Evolutionary conservation across 2,329 filamentous ascomycete genomes (phyloP).

Genomic region (Fusarium algeriense): DNA sequence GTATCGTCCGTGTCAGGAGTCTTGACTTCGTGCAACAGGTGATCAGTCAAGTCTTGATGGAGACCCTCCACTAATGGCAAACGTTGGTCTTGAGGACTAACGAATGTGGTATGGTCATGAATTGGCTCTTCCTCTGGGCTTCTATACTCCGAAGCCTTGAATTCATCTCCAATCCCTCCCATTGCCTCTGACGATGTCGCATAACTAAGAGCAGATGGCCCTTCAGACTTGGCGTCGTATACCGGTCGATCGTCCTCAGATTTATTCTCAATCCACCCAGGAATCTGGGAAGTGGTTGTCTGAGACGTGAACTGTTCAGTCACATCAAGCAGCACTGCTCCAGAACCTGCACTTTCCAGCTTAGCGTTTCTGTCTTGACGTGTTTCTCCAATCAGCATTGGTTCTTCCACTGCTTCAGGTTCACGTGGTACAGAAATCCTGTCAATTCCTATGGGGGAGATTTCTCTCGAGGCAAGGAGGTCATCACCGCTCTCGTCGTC

Average conservation of each 20-base stretch:
- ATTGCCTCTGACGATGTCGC: background rate
- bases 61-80: background rate
- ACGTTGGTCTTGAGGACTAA: background rate
- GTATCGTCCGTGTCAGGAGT: conserved; percentile 27
- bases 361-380: background rate
- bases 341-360: background rate
- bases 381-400: background rate
- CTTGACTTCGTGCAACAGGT: conserved; percentile 12
- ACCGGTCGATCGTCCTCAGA: background rate
- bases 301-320: background rate
- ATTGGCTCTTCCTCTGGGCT: conserved; percentile 9
- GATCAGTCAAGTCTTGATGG: conserved; percentile 12
- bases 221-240: background rate
- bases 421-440: conserved; percentile 5
- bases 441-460: conserved; percentile 15
- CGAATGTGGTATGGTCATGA: background rate
- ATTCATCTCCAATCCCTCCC: background rate
- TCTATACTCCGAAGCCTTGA: background rate
- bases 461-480: conserved; percentile 6
- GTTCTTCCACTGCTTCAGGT: background rate
- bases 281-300: background rate
- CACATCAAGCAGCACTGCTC: background rate
- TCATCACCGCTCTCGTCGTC: conserved; percentile 30
- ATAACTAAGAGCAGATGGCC: background rate
- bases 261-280: background rate